Conservation (phyloP, 148 eudicot genomes). For the Arbutus unedo region DNA sequence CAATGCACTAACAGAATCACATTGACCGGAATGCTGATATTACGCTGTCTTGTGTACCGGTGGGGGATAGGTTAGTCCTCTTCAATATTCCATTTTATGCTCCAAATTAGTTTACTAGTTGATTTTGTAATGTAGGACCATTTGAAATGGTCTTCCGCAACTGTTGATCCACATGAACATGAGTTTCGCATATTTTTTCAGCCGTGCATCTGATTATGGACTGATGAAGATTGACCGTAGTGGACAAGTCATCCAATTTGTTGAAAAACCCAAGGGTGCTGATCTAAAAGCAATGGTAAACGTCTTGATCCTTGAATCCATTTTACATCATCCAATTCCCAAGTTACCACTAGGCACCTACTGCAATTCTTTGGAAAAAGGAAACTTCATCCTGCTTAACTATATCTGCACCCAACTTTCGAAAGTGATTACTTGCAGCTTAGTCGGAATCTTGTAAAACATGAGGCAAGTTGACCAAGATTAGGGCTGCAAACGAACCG, state of each 20-base stretch:
- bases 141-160: background rate
- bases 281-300: conserved; percentile 70
- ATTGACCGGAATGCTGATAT: conserved; percentile 83
- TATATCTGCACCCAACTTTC: background rate
- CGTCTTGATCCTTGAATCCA: background rate
- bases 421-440: background rate
- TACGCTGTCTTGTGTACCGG: conserved; percentile 84
- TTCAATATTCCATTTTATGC: background rate
- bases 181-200: conserved; percentile 25
- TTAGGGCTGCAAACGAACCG: too few species aligned
- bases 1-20: conserved; percentile 60
- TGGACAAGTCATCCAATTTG: conserved; percentile 61
- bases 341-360: background rate
- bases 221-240: conserved; percentile 73
- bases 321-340: background rate
- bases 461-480: background rate
- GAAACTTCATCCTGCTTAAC: background rate
- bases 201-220: conserved; percentile 69
- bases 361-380: background rate
- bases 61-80: conserved; percentile 61
- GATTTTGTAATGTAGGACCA: background rate
- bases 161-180: conserved; percentile 3
- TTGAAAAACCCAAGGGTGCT: conserved; percentile 60
- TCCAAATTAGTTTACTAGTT: background rate
- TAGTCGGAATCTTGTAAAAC: background rate